Conservation (phyloP, 1,284 basidiomycete species). For the Ganoderma lucidum region DNA sequence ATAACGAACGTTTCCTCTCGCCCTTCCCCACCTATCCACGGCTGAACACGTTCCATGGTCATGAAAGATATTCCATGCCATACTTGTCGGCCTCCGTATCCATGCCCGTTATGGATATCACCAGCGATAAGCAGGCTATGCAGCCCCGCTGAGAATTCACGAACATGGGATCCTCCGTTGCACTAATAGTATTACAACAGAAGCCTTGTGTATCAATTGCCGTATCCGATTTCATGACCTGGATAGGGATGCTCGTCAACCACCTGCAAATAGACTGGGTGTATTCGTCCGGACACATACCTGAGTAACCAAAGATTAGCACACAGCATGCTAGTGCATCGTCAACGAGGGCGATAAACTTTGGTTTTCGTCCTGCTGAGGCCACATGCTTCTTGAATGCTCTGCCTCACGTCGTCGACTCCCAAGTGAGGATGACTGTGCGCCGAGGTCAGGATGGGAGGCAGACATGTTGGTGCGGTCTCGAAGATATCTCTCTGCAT, state of each 20-base stretch:
- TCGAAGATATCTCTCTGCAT: slow-evolving; percentile 52
- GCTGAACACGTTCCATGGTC: slow-evolving; percentile 7
- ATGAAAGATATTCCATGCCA: neutral
- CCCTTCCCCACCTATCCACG: neutral
- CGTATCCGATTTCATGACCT: neutral
- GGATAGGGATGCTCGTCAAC: neutral
- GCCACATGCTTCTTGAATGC: slow-evolving; percentile 64
- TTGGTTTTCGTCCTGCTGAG: slow-evolving; percentile 29
- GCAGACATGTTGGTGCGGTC: slow-evolving; percentile 66
- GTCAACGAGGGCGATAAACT: slow-evolving; percentile 20
- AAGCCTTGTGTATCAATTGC: neutral
- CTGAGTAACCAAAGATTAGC: neutral
- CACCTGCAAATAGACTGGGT: no score
- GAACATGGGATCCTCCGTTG: neutral
- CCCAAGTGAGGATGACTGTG: slow-evolving; percentile 59
- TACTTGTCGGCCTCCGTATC: neutral
- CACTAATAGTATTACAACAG: neutral
- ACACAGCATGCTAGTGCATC: neutral
- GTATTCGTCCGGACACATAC: neutral
- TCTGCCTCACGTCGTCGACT: slow-evolving; percentile 60
- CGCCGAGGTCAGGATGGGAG: slow-evolving; percentile 66
- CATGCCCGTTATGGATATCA: neutral
- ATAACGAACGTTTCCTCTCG: slow-evolving; percentile 31
- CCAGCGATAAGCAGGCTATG: neutral
- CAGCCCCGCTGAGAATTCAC: neutral